Evolutionary conservation across 1,139 yeast species (phyloP), one percentile per base, ranked within the genome.

Genomic region (Lodderomyces oxycetoniae): DNA sequence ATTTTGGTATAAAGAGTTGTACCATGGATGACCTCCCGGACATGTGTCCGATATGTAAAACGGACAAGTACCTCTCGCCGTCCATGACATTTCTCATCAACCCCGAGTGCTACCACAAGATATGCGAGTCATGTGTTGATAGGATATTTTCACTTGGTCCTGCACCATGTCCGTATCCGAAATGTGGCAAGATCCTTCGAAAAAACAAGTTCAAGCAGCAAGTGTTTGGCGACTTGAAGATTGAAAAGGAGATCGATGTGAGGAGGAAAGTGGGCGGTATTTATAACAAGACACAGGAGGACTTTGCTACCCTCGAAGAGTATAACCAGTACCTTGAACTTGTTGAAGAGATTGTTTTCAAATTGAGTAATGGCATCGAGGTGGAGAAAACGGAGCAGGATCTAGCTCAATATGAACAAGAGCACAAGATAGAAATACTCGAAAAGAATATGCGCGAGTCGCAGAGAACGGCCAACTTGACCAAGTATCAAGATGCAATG

Each of bases 11-110:
- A 7, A 19, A 19, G 9, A 19, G 22, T 10, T 7, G 10, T 7
- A 7, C 10, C 10, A 7, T 19, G 10, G 71, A 63, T 23, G 48
- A 67, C 27, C 41, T 74, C 5, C 65, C 66, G 57, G 98, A 91
- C 61, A 81, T 89, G 80, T 91, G 99, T 68, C 98, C 98, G 26
- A 88, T 93, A 52, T 91, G 99, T 68, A 87, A 91, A 61, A 88
- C 97, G 30, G 96, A 93, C 56, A 69, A 91, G 57, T 91, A 91
- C 57, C 68, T 91, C 42, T 87, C 95, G 30, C 97, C 98, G 25
- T 89, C 89, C 49, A 85, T 91, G 84, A 79, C 74, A 48, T 89
- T 91, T 53, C 74, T 91, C 38, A 89, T 91, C 41, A 91, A 91
- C 50, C 95, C 97, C 0, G 98, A 91, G 55, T 91, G 99, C 60